These are phyloP conservation scores for Trametes versicolor DNA, from an alignment of 1,284 basidiomycete species.

Conservation along the genomic window DNA sequence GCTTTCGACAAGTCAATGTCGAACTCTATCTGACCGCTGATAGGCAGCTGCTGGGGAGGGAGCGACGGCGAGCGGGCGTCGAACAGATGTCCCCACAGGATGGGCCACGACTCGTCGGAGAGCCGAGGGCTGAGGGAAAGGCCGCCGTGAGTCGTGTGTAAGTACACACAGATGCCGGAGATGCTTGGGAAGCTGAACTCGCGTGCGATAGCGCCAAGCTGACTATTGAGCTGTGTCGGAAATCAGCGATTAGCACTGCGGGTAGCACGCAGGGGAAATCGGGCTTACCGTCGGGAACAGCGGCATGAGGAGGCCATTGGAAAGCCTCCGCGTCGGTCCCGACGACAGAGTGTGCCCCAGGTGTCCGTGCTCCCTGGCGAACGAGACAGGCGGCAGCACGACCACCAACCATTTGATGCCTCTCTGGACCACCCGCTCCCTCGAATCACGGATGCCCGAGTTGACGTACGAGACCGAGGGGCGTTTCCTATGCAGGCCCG, in stretches of 20 bases:
- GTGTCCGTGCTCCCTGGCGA: conserved; percentile 67
- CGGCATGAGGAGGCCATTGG: conserved; percentile 78
- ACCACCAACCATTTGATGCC: conserved; percentile 69
- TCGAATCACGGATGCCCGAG: conserved; percentile 58
- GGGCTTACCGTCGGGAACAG: conserved; percentile 75
- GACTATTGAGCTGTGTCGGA: conserved; percentile 68
- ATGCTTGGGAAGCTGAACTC: conserved; percentile 85
- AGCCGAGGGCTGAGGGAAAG: conserved; percentile 70
- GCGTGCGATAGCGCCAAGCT: conserved; percentile 78
- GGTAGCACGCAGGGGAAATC: not conserved
- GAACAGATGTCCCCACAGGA: conserved; percentile 73
- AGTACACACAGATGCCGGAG: conserved; percentile 76
- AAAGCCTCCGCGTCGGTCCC: conserved; percentile 67
- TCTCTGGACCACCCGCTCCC: conserved; percentile 57
- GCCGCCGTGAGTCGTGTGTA: conserved; percentile 67
- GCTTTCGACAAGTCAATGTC: conserved; percentile 78
- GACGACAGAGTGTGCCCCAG: conserved; percentile 68
- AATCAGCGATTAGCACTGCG: not conserved
- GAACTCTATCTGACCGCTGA: conserved; percentile 79
- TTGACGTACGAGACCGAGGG: conserved; percentile 68
- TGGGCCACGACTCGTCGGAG: conserved; percentile 79
- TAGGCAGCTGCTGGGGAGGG: conserved; percentile 57
- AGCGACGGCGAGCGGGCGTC: conserved; percentile 54
- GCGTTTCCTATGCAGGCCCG: conserved; percentile 49
- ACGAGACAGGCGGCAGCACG: conserved; percentile 69